Evolutionary conservation across 306 rosid genomes (phyloP).

Genomic region (Prunus mira): DNA sequence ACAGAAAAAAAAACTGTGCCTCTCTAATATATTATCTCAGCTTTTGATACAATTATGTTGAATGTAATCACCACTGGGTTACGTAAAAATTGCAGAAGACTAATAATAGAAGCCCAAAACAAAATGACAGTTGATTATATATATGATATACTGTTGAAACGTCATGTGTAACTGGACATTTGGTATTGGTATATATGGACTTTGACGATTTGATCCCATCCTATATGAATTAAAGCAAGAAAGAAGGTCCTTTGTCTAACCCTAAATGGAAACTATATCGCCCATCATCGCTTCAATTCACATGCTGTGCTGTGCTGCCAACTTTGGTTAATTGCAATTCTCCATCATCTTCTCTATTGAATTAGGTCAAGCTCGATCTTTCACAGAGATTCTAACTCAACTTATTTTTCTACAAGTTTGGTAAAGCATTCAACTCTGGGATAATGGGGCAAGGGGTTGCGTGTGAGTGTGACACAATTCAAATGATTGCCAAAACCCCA

Average conservation of each 20-base stretch:
- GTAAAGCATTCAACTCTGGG: conserved; percentile 5
- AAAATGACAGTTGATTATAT: neutral
- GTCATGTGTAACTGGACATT: neutral
- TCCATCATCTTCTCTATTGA: neutral
- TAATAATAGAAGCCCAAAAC: neutral
- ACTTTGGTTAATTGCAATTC: neutral
- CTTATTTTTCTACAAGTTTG: conserved; percentile 11
- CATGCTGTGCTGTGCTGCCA: conserved; percentile 4
- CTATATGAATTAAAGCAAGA: conserved; percentile 29
- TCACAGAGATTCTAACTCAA: neutral
- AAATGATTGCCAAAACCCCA: no score
- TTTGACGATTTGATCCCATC: neutral
- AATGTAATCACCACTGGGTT: no score
- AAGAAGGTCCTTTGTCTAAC: conserved; percentile 36
- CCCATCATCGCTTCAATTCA: neutral
- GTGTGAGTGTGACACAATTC: no score
- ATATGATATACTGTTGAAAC: neutral
- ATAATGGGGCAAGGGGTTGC: no score
- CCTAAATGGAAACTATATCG: conserved; percentile 31
- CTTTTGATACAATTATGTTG: no score
- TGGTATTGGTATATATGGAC: neutral
- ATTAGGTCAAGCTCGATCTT: neutral
- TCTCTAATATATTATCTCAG: no score
- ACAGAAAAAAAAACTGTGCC: no score
- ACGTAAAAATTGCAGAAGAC: no score